Percentiles rank a stretch among this genome's conserved stretches.
These are phyloP conservation scores for Hawksworthiomyces lignivorus DNA, from an alignment of 2,329 filamentous ascomycete genomes.

Conservation along the genomic window DNA sequence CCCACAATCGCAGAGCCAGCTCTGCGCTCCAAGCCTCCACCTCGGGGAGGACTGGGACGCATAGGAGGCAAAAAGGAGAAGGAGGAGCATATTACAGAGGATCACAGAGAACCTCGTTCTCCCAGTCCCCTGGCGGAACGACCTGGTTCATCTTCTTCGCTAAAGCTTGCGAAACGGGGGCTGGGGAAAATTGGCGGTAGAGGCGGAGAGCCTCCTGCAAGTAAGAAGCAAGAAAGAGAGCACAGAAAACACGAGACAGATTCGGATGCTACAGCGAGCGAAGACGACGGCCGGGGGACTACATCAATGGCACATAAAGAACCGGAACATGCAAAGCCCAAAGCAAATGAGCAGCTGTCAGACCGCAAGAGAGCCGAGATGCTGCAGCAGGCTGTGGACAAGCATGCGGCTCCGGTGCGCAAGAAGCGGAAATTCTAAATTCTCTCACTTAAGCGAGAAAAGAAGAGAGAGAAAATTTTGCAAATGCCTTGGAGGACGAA, in stretches of 20 bases:
- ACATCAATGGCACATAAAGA: too few species aligned
- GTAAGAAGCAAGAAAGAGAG: too few species aligned
- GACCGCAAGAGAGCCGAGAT: constrained; percentile 45
- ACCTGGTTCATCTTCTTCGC: not conserved
- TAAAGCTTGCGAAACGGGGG: constrained; percentile 14
- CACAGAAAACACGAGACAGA: too few species aligned
- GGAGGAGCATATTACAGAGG: not conserved
- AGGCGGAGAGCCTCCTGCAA: too few species aligned
- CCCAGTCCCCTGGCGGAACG: too few species aligned
- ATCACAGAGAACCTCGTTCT: too few species aligned
- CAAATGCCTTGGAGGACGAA: too few species aligned
- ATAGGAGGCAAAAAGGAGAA: constrained; percentile 27
- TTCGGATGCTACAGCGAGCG: too few species aligned
- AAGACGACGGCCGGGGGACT: too few species aligned
- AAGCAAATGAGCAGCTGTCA: constrained; percentile 36
- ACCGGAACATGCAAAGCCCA: constrained; percentile 19
- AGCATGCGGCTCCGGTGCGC: constrained; percentile 41
- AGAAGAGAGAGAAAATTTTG: not conserved
- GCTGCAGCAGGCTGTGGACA: constrained; percentile 41
- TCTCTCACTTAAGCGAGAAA: too few species aligned
- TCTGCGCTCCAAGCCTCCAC: constrained; percentile 10
- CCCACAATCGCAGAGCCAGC: constrained; percentile 14
- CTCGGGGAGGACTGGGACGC: constrained; percentile 30
- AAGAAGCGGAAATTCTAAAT: constrained; percentile 49
- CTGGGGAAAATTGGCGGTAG: constrained; percentile 15